Conservation (phyloP, 2,329 filamentous ascomycete genomes). For the Acrodontium crateriforme region DNA sequence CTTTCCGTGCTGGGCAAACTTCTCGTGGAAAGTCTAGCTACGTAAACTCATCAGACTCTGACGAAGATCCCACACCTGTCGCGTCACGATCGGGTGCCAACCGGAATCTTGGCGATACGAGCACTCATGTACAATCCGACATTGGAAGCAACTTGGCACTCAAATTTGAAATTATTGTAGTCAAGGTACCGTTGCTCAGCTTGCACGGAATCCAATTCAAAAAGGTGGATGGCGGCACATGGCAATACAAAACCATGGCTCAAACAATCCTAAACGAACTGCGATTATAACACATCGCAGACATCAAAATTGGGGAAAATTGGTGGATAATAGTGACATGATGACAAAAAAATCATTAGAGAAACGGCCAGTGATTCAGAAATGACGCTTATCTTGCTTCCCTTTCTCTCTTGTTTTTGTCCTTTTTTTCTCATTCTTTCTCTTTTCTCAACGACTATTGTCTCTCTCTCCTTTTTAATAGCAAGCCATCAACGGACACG, state of each 20-base stretch:
- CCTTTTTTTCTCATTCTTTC: too few species aligned
- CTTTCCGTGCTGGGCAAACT: slow-evolving; percentile 48
- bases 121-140: slow-evolving; percentile 81
- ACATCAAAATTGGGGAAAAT: slow-evolving; percentile 1
- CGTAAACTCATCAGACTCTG: slow-evolving; percentile 50
- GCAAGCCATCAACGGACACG: too few species aligned
- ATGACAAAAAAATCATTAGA: too few species aligned
- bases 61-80: slow-evolving; percentile 14
- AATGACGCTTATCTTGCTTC: too few species aligned
- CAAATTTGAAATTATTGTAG: slow-evolving; percentile 91
- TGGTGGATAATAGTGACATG: too few species aligned
- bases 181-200: slow-evolving; percentile 87
- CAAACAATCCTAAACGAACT: slow-evolving; percentile 85
- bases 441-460: too few species aligned
- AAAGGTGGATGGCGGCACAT: slow-evolving; percentile 85
- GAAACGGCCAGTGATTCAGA: too few species aligned
- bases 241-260: slow-evolving; percentile 98
- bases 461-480: too few species aligned
- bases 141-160: slow-evolving; percentile 72
- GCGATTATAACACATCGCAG: slow-evolving; percentile 49
- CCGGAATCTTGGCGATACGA: slow-evolving; percentile 68
- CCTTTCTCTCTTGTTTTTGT: too few species aligned
- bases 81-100: slow-evolving; percentile 23
- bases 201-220: slow-evolving; percentile 97
- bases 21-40: slow-evolving; percentile 45